These are phyloP conservation scores for Colletotrichum orchidophilum DNA, from an alignment of 2,329 filamentous ascomycete species.

Conservation along the genomic window DNA sequence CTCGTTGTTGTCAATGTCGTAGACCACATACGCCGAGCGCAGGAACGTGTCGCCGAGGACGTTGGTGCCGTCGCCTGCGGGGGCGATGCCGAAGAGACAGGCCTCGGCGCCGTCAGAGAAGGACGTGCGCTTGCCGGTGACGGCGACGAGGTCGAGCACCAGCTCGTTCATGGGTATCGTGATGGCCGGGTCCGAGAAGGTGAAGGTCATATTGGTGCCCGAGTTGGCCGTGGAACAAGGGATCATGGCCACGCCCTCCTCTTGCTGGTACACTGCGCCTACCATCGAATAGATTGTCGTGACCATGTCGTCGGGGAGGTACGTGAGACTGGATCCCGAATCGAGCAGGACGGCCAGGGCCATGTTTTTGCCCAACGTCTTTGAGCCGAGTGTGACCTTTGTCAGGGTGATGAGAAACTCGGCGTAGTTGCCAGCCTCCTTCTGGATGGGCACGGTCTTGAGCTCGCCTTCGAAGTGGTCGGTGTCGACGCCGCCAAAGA, in stretches of 20 bases:
- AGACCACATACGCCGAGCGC: conserved; percentile 79
- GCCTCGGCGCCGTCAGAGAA: conserved; percentile 64
- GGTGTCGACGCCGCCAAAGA: conserved; percentile 80
- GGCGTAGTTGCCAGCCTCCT: conserved; percentile 57
- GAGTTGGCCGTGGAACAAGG: conserved; percentile 61
- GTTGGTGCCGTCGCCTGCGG: conserved; percentile 62
- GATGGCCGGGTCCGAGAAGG: conserved; percentile 64
- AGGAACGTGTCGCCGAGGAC: conserved; percentile 81
- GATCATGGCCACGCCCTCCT: conserved; percentile 67
- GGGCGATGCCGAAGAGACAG: conserved; percentile 75
- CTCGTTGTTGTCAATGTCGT: conserved; percentile 76
- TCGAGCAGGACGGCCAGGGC: conserved; percentile 75
- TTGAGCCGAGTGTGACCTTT: conserved; percentile 56
- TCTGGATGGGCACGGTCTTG: conserved; percentile 73
- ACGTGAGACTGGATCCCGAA: conserved; percentile 74
- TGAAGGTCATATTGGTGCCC: conserved; percentile 57
- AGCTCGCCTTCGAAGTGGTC: conserved; percentile 71
- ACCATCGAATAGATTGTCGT: conserved; percentile 66
- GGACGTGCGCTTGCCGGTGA: conserved; percentile 56
- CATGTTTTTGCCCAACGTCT: conserved; percentile 54
- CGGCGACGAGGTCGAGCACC: conserved; percentile 60
- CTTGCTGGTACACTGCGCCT: conserved; percentile 65
- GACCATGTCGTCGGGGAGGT: conserved; percentile 68
- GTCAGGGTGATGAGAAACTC: conserved; percentile 79
- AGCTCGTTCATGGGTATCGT: conserved; percentile 67